Conservation (phyloP, 2,329 filamentous ascomycete species). For the Cercospora nicotianae region DNA sequence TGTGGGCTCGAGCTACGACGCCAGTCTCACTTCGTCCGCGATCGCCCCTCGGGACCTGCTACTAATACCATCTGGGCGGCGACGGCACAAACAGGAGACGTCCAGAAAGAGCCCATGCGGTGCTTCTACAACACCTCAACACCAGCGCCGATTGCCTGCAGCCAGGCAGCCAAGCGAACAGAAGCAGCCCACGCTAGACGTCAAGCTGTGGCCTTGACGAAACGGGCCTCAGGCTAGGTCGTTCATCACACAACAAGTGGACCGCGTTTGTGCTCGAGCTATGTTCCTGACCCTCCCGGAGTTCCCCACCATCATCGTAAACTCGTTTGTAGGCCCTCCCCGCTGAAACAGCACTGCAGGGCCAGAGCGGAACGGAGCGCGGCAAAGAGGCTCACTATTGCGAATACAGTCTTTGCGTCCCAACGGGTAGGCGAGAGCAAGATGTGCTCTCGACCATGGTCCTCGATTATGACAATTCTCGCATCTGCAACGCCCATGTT, state of each 20-base stretch:
- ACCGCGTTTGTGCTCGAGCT: not conserved
- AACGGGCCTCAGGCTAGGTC: not conserved
- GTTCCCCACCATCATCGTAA: not conserved
- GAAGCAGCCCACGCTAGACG: not conserved
- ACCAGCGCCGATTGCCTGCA: not conserved
- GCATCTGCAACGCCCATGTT: not conserved
- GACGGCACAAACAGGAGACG: not conserved
- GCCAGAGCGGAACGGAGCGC: not conserved
- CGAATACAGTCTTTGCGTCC: not conserved
- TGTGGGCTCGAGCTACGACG: not conserved
- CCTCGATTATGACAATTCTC: not conserved
- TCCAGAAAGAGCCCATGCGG: not conserved
- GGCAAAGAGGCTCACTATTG: not conserved
- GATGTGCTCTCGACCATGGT: not conserved
- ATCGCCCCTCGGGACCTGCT: not conserved
- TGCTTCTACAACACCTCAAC: not conserved
- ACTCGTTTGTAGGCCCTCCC: not conserved
- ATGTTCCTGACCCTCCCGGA: not conserved
- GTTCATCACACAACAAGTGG: not conserved
- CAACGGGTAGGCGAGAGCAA: not conserved
- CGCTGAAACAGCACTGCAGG: not conserved
- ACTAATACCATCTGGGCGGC: not conserved
- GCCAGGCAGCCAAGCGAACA: not conserved
- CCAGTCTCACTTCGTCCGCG: conserved; percentile 1
- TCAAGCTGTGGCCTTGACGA: not conserved